phyloP scores from a whole-genome alignment of 805 yeast genomes.

The Zygosaccharomyces bisporus region DNA sequence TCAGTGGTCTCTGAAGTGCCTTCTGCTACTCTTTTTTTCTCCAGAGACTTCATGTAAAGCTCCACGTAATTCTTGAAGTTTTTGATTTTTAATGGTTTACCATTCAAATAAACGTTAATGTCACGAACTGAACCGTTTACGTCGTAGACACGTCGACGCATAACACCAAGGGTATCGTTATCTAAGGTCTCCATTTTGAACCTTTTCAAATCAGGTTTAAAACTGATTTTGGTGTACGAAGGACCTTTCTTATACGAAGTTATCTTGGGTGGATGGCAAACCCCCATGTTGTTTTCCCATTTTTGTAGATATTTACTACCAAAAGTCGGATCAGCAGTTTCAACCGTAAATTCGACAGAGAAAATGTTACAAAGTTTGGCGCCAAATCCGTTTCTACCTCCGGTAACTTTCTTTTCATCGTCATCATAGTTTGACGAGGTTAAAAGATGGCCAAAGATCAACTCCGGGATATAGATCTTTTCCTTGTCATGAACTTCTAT shows the following conservation, averaged over 20 bases:
- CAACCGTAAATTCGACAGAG: conserved; percentile 79
- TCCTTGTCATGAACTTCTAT: conserved; percentile 90
- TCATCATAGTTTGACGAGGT: conserved; percentile 97
- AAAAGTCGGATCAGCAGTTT: conserved; percentile 74
- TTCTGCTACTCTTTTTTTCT: conserved; percentile 40
- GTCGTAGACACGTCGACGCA: conserved; percentile 92
- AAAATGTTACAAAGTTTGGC: conserved; percentile 96
- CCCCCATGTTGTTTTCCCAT: conserved; percentile 86
- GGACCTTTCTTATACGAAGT: conserved; percentile 46
- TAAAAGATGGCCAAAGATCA: conserved; percentile 90
- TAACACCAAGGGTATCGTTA: conserved; percentile 74
- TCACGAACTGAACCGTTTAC: conserved; percentile 90
- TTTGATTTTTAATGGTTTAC: conserved; percentile 60
- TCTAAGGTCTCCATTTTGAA: conserved; percentile 85
- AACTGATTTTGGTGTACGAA: conserved; percentile 83
- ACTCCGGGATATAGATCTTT: conserved; percentile 88
- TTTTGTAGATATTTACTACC: conserved; percentile 69
- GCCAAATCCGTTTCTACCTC: conserved; percentile 98
- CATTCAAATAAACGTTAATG: conserved; percentile 73
- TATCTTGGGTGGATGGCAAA: conserved; percentile 72
- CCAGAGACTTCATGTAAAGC: conserved; percentile 77
- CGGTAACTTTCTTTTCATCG: conserved; percentile 90
- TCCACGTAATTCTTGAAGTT: conserved; percentile 86
- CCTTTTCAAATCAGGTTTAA: conserved; percentile 79
- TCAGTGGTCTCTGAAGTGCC: conserved; percentile 34